phyloP scores from a whole-genome alignment of 2,329 filamentous ascomycete species.

The Periconia digitata region DNA sequence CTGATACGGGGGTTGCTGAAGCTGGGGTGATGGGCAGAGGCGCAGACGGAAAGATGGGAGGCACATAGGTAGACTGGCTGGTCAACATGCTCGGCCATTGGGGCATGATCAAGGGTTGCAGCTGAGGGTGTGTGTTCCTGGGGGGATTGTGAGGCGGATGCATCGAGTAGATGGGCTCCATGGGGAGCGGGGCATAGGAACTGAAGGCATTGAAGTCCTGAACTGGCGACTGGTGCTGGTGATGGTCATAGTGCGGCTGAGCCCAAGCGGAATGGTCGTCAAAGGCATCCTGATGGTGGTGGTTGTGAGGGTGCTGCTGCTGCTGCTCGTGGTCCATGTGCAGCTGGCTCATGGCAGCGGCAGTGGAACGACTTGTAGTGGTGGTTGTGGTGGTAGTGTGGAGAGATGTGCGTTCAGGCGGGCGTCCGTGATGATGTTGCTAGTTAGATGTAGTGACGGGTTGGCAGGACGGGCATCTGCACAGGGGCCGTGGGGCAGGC shows the following conservation, averaged over 20 bases:
- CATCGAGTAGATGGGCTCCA: constrained; percentile 46
- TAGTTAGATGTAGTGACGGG: constrained; percentile 21
- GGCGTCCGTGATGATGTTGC: background rate
- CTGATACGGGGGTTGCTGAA: constrained; percentile 43
- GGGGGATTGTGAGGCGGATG: constrained; percentile 39
- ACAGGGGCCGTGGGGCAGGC: constrained; percentile 21
- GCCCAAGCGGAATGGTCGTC: constrained; percentile 41
- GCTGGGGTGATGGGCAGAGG: constrained; percentile 41
- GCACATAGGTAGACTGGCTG: constrained; percentile 45
- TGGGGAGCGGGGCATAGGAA: constrained; percentile 40
- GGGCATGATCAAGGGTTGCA: constrained; percentile 45
- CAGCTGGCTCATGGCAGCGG: constrained; percentile 43
- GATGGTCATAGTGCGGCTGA: constrained; percentile 29
- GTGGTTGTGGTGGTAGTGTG: constrained; percentile 6
- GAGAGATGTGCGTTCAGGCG: background rate
- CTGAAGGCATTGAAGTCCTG: constrained; percentile 45
- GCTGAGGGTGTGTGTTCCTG: constrained; percentile 42
- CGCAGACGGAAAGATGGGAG: constrained; percentile 40
- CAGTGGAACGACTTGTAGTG: constrained; percentile 16
- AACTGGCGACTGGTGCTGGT: constrained; percentile 41
- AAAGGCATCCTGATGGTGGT: constrained; percentile 36
- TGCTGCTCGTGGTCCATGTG: constrained; percentile 44
- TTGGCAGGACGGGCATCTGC: constrained; percentile 36
- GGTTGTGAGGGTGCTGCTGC: constrained; percentile 42
- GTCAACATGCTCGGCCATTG: constrained; percentile 48